A percentile compares a stretch with the other conserved stretches of the same genome.
Evolutionary conservation across 108 stramenopile species (phyloP).

Genomic region (Skeletonema costatum): DNA sequence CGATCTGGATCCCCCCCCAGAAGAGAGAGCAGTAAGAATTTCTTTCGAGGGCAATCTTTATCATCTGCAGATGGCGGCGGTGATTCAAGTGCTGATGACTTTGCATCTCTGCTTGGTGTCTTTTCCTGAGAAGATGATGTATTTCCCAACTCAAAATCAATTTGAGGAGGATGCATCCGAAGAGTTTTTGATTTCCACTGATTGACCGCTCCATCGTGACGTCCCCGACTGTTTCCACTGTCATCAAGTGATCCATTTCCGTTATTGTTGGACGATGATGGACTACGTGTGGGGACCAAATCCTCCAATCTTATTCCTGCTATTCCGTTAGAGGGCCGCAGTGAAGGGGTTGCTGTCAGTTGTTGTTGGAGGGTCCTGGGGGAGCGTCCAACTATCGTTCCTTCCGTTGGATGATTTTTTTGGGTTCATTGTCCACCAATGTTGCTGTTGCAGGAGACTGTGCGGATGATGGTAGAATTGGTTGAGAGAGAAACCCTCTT

Average conservation of each 20-base stretch:
- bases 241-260: background rate
- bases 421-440: background rate
- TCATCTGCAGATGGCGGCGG: background rate
- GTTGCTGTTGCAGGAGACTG: background rate
- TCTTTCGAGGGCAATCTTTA: background rate
- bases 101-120: background rate
- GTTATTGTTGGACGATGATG: background rate
- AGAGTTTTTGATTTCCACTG: background rate
- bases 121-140: background rate
- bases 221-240: background rate
- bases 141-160: background rate
- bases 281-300: constrained; percentile 1
- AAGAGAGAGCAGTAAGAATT: background rate
- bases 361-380: background rate
- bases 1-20: background rate
- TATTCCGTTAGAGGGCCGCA: background rate
- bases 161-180: background rate
- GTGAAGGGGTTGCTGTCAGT: background rate
- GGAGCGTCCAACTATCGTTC: background rate
- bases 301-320: background rate
- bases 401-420: background rate
- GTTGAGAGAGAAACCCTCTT: background rate
- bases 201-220: background rate
- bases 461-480: background rate
- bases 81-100: background rate